Conservation (phyloP, 2,329 filamentous ascomycete genomes). For the Catunica adiposa region DNA sequence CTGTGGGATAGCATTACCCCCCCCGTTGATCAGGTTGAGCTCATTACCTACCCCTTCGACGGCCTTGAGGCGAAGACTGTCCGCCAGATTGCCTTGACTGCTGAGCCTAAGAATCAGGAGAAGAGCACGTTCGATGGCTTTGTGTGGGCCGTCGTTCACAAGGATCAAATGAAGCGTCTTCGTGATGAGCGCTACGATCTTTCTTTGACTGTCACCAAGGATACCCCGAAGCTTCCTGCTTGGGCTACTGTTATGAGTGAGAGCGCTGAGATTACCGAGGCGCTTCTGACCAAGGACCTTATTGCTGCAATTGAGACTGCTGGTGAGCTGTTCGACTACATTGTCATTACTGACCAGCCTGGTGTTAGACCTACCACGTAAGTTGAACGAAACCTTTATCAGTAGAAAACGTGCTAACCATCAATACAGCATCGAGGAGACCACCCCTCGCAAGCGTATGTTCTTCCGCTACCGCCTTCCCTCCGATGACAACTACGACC, state of each 20-base stretch:
- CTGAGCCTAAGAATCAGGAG: conserved; percentile 36
- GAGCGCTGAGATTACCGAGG: conserved; percentile 83
- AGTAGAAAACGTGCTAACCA: conserved; percentile 9
- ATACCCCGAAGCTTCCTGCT: conserved; percentile 70
- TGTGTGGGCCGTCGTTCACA: conserved; percentile 90
- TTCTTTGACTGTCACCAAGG: conserved; percentile 83
- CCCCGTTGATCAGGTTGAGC: conserved; percentile 58
- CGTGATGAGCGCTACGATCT: conserved; percentile 90
- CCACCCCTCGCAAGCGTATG: conserved; percentile 68
- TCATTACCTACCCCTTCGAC: conserved; percentile 74
- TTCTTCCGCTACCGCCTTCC: conserved; percentile 61
- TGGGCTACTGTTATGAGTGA: conserved; percentile 96
- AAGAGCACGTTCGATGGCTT: conserved; percentile 73
- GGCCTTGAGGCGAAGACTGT: conserved; percentile 72
- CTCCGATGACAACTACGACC: conserved; percentile 43
- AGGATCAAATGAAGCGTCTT: conserved; percentile 77
- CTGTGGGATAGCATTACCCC: conserved; percentile 61
- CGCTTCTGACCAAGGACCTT: conserved; percentile 73
- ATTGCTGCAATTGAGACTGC: conserved; percentile 62
- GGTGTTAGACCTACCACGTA: conserved; percentile 72
- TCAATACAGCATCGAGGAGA: conserved; percentile 57
- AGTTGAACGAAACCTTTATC: conserved; percentile 20
- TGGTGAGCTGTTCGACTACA: conserved; percentile 63
- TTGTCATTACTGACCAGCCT: conserved; percentile 83
- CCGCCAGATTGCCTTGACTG: conserved; percentile 43